Conservation (phyloP, 371 early-diverging fungal species). For the Rhizopus sp. region DNA sequence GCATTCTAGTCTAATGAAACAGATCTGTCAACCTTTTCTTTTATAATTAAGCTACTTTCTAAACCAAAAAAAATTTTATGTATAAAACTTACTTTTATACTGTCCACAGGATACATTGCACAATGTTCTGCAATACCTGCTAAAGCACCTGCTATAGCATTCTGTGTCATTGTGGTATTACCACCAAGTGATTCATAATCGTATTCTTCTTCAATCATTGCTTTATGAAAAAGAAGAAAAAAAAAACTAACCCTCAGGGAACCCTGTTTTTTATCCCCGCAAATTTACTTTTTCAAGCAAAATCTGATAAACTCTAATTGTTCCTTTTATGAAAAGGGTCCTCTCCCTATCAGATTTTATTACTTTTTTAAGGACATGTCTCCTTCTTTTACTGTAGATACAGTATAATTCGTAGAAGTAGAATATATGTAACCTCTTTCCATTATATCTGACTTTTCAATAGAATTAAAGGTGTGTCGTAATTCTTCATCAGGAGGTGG, state of each 20-base stretch:
- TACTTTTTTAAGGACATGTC: no score
- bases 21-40: background rate
- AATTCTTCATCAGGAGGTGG: no score
- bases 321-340: no score
- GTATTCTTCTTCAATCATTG: constrained; percentile 50
- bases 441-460: no score
- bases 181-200: constrained; percentile 92
- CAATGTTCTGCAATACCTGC: constrained; percentile 97
- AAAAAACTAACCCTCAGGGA: background rate
- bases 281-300: background rate
- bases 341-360: no score
- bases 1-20: constrained; percentile 43
- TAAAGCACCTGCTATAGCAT: constrained; percentile 90
- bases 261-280: background rate
- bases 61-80: background rate
- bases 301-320: no score
- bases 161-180: constrained; percentile 74
- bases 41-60: no score
- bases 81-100: constrained; percentile 75
- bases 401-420: no score
- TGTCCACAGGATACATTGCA: constrained; percentile 94
- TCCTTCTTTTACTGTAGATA: no score
- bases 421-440: no score
- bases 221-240: constrained; percentile 7
- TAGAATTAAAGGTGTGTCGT: no score